A percentile compares a stretch with the other conserved stretches of the same genome.
Conservation (phyloP, 768 basidiomycete genomes). For the Arthromyces matolae region DNA sequence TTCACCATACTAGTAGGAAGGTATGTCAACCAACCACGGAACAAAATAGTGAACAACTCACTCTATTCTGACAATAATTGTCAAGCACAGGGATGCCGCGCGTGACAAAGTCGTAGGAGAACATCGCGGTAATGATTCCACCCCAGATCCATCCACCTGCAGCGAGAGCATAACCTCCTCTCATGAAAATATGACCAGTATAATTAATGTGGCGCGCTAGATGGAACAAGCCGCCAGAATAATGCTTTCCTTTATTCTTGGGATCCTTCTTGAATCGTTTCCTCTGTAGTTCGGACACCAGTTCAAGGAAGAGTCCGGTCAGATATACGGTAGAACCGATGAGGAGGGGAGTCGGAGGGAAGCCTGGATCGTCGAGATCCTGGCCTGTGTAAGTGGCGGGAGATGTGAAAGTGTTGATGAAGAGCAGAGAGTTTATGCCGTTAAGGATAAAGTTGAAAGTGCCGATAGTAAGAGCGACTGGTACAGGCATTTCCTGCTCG, state of each 20-base stretch:
- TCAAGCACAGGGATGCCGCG: conserved; percentile 7
- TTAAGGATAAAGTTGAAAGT: conserved; percentile 15
- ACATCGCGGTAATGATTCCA: conserved; percentile 1
- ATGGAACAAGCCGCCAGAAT: conserved; percentile 20
- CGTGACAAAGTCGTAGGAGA: conserved; percentile 5
- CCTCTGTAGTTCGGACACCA: conserved; percentile 17
- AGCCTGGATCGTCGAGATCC: conserved; percentile 11
- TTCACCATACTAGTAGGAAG: conserved; percentile 1
- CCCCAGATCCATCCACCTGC: conserved; percentile 11
- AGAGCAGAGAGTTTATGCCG: conserved; percentile 19
- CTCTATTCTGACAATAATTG: conserved; percentile 10
- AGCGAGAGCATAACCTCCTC: conserved; percentile 19
- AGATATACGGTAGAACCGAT: conserved; percentile 16
- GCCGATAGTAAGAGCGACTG: conserved; percentile 8
- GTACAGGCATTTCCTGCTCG: conserved; percentile 9
- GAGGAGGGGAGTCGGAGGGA: conserved; percentile 10
- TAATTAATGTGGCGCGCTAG: conserved; percentile 25
- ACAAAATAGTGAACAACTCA: background rate
- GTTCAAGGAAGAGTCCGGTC: conserved; percentile 16
- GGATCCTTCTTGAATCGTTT: conserved; percentile 22
- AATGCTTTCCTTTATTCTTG: conserved; percentile 20
- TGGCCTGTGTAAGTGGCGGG: conserved; percentile 1
- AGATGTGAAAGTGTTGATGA: conserved; percentile 16
- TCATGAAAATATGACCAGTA: conserved; percentile 22
- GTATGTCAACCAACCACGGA: no score